phyloP scores from a whole-genome alignment of 1,284 basidiomycete genomes.

The Filobasidium uniguttulatum region DNA sequence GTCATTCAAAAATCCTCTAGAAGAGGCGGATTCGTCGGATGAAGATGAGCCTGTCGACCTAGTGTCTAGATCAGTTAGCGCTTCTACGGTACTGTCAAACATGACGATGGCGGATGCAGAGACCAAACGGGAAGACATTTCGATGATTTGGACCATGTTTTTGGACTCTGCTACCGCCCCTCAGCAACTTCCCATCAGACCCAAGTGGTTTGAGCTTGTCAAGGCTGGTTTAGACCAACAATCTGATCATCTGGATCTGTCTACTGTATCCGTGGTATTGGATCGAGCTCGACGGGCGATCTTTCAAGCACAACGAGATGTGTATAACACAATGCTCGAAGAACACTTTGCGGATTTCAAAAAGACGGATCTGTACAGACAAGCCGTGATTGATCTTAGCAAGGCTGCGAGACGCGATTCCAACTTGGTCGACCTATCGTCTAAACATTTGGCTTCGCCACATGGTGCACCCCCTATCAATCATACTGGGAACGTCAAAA shows the following conservation, averaged over 20 bases:
- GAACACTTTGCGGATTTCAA: conserved; percentile 81
- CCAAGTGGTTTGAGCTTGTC: neutral
- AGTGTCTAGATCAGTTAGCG: too few relatives aligned
- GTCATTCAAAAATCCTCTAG: conserved; percentile 90
- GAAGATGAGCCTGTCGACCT: conserved; percentile 48
- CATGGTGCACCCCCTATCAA: neutral
- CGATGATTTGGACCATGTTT: conserved; percentile 73
- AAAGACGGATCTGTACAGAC: conserved; percentile 76
- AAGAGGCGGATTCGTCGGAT: conserved; percentile 44
- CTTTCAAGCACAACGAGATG: conserved; percentile 67
- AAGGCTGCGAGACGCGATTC: neutral
- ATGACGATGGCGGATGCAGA: conserved; percentile 39
- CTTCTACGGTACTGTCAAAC: conserved; percentile 35
- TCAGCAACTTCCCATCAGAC: conserved; percentile 2
- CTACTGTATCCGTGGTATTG: neutral
- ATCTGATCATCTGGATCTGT: neutral
- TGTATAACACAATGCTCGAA: conserved; percentile 78
- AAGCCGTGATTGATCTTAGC: conserved; percentile 62
- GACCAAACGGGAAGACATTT: conserved; percentile 67
- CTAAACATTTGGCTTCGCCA: neutral
- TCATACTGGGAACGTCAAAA: neutral
- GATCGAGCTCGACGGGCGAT: conserved; percentile 31
- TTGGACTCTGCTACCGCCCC: conserved; percentile 42
- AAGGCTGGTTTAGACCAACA: neutral
- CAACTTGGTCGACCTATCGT: neutral